Percentiles rank a stretch among this genome's conserved stretches.
Evolutionary conservation across 202 grass and related monocot genomes (phyloP).

Genomic region (Tripidium arundinaceum): DNA sequence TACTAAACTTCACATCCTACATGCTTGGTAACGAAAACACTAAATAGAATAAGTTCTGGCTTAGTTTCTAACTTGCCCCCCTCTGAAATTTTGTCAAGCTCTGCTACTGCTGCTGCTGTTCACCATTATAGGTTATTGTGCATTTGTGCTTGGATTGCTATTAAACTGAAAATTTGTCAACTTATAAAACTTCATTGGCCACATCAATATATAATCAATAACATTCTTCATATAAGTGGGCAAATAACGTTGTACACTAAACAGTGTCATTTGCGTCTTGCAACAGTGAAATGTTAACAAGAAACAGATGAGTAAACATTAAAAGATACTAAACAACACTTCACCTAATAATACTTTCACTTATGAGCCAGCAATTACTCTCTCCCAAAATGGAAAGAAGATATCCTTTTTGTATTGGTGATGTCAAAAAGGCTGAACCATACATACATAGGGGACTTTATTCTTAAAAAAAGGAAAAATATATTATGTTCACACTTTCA

Average conservation of each 20-base stretch:
- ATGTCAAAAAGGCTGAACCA: not conserved
- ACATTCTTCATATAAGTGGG: not conserved
- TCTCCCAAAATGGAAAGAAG: conserved; percentile 12
- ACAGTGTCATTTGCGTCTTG: not conserved
- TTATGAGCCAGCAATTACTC: conserved; percentile 11
- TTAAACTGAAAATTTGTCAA: not conserved
- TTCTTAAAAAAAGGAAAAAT: not conserved
- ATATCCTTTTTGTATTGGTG: not conserved
- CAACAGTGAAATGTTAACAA: not conserved
- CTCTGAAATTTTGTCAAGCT: not conserved
- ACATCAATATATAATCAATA: not conserved
- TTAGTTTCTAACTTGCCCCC: not conserved
- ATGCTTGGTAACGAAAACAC: not conserved
- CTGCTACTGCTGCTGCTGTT: not conserved
- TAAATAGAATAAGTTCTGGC: not conserved
- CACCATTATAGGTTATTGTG: not conserved
- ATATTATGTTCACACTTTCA: not conserved
- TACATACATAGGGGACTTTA: not conserved
- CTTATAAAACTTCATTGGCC: not conserved
- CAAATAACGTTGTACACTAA: not conserved
- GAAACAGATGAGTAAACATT: too few species aligned
- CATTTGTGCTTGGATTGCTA: not conserved
- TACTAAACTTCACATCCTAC: not conserved
- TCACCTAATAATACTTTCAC: not conserved
- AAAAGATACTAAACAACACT: not conserved